A percentile compares a stretch with the other conserved stretches of the same genome.
Evolutionary conservation across 2,329 filamentous ascomycete genomes (phyloP).

Genomic region (Diaporthe sp.): DNA sequence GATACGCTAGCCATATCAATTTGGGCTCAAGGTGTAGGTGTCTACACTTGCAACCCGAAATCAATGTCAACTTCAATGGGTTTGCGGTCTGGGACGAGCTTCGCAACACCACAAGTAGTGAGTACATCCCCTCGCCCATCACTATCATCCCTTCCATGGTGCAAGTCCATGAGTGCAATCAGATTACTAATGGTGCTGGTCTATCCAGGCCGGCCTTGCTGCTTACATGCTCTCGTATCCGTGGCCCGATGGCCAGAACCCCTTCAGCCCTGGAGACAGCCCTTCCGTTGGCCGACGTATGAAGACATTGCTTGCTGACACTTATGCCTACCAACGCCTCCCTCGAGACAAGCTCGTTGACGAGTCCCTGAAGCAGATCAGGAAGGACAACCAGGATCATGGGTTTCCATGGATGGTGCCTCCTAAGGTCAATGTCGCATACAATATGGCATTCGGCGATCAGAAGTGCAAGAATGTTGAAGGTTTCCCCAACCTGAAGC

Average conservation of each 20-base stretch:
- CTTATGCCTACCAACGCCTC: conserved; percentile 32
- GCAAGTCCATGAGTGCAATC: background rate
- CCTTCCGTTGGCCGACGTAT: conserved; percentile 12
- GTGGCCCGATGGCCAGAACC: conserved; percentile 5
- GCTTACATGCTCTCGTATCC: conserved; percentile 31
- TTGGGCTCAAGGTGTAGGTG: conserved; percentile 23
- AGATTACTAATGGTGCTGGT: background rate
- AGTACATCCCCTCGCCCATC: too few relatives aligned
- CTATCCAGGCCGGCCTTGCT: conserved; percentile 27
- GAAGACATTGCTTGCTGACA: conserved; percentile 22
- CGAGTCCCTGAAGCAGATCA: background rate
- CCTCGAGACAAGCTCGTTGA: conserved; percentile 1
- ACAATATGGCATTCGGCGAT: conserved; percentile 33
- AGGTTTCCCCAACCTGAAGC: conserved; percentile 30
- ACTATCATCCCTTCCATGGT: too few relatives aligned
- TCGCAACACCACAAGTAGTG: conserved; percentile 15
- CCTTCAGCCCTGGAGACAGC: background rate
- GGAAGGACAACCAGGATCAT: background rate
- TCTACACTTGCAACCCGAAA: background rate
- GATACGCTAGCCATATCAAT: too few relatives aligned
- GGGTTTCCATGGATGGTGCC: conserved; percentile 15
- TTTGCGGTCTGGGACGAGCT: background rate
- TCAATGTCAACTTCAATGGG: background rate
- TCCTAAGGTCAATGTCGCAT: conserved; percentile 14
- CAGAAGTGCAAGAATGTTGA: conserved; percentile 31